phyloP scores from a whole-genome alignment of 2,329 filamentous ascomycete genomes.

The Rosellinia necatrix region DNA sequence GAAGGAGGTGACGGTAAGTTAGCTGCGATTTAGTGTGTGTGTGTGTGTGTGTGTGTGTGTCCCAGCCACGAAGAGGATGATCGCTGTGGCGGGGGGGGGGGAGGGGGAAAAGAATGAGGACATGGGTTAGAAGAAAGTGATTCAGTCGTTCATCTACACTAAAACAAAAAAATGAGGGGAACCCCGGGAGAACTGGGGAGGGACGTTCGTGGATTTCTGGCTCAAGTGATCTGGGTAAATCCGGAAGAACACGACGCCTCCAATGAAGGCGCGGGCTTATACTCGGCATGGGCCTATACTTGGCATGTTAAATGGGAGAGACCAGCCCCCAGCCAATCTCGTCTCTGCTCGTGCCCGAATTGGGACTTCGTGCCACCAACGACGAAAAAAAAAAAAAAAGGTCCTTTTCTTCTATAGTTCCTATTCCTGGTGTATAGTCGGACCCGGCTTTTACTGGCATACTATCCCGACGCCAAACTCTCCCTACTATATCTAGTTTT shows the following conservation, averaged over 20 bases:
- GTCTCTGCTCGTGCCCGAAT: neutral
- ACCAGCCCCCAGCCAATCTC: conserved; percentile 22
- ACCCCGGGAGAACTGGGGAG: neutral
- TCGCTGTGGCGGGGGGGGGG: conserved; percentile 9
- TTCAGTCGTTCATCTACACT: too few species aligned
- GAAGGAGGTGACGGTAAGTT: neutral
- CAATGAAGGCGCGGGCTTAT: conserved; percentile 16
- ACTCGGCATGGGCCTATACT: neutral
- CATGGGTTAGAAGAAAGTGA: conserved; percentile 2
- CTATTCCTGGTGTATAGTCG: conserved; percentile 5
- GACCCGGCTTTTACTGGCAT: conserved; percentile 18
- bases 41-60: neutral
- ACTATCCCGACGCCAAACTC: conserved; percentile 8
- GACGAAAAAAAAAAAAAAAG: too few species aligned
- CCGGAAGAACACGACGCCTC: conserved; percentile 27
- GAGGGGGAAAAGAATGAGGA: too few species aligned
- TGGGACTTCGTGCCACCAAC: neutral
- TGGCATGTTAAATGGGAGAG: too few species aligned
- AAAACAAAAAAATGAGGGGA: conserved; percentile 4
- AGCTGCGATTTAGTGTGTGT: too few species aligned
- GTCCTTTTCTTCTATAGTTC: conserved; percentile 9
- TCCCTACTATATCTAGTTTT: neutral
- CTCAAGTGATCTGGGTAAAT: conserved; percentile 30
- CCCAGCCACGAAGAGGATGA: conserved; percentile 5
- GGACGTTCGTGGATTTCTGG: neutral